A percentile compares a stretch with the other conserved stretches of the same genome.
phyloP scores from a whole-genome alignment of 345 rosid genomes.

The Kandelia obovata region DNA sequence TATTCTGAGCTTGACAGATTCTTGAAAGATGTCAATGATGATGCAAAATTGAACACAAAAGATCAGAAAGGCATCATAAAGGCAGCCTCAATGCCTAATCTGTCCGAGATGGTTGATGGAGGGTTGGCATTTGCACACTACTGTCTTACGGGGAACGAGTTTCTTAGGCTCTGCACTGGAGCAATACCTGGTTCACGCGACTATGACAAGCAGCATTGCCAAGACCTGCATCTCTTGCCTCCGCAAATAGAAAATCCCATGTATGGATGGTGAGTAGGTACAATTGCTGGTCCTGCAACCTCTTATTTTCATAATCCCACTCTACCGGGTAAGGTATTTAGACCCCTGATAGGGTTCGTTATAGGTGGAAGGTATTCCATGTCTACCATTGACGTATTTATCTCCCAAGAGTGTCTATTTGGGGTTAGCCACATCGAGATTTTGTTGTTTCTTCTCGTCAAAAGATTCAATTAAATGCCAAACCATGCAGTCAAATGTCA shows the following conservation, averaged over 20 bases:
- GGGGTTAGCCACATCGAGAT: background rate
- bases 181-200: conserved; percentile 81
- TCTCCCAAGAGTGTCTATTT: conserved; percentile 1
- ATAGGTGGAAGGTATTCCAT: background rate
- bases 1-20: conserved; percentile 72
- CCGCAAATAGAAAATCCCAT: conserved; percentile 80
- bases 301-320: conserved; percentile 11
- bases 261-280: conserved; percentile 54
- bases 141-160: conserved; percentile 82
- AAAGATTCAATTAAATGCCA: conserved; percentile 13
- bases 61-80: conserved; percentile 34
- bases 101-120: conserved; percentile 65
- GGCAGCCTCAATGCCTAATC: conserved; percentile 55
- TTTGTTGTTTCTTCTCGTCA: conserved; percentile 6
- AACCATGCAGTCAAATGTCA: background rate
- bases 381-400: background rate
- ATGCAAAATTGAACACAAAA: background rate
- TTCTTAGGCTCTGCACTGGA: conserved; percentile 74
- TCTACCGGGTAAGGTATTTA: background rate
- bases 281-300: background rate
- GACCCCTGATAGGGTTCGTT: conserved; percentile 13
- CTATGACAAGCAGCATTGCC: conserved; percentile 78
- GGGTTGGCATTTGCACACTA: conserved; percentile 86
- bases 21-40: conserved; percentile 30
- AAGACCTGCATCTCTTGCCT: conserved; percentile 78